Evolutionary conservation across 2,329 filamentous ascomycete species (phyloP), one percentile per base, ranked within the genome.

Genomic region (Trichoderma sp.): DNA sequence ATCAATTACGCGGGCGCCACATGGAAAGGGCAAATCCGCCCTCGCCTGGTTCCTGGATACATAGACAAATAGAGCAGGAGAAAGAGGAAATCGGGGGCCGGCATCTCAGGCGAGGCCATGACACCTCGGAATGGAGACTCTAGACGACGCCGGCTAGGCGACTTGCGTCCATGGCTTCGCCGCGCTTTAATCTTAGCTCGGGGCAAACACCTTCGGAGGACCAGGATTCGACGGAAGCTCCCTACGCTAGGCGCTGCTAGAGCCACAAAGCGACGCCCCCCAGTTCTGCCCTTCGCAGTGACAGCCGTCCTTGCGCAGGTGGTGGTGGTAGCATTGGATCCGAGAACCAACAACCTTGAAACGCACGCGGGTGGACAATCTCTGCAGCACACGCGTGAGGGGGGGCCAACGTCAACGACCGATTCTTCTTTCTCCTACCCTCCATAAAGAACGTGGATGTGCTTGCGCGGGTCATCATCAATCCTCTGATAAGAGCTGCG

Each of bases 201-300:
- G 48, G 58, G 19, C 47, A 21, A 30, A 44, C 26, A 26, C 14
- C 7, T 58, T 47, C n/a, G 43, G 55, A n/a, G 15, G 21, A 26
- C 58, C 58, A 52, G 58, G 55, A 41, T 51, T 44, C 52, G 58
- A 63, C 59, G 59, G 59, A 21, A 55, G 41, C 41, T 55, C 59
- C 59, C 59, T 55, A 41, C 59, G 59, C 59, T 63, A 63, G 26
- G 19, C 45, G 50, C 41, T 47, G 59, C 59, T 63, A 47, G 28
- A 55, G 41, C 48, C 48, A 30, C 7, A 17, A 19, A 21, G 3
- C 12, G 17, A 43, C 17, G n/a, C 34, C 21, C 21, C 34, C 10
- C 34, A 39, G 24, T 34, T n/a, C 17, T 14, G 17, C 48, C 7
- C 28, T 24, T 55, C 30, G 43, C 50, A 55, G 59, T 63, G 59